phyloP scores from a whole-genome alignment of 2,329 filamentous ascomycete genomes.

The Neonectria hederae region DNA sequence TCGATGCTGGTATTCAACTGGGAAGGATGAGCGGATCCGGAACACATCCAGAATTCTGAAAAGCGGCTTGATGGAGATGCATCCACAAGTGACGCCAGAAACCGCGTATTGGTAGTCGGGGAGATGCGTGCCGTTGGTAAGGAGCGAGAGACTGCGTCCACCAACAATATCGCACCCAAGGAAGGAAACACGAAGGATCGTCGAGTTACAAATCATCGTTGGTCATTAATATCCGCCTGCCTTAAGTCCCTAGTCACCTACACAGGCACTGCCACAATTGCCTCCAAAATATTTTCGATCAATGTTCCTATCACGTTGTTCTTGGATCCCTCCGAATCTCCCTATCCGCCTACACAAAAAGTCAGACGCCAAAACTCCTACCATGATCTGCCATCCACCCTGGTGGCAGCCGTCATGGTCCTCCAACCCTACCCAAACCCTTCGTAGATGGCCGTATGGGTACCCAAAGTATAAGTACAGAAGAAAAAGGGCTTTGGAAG shows the following conservation, averaged over 20 bases:
- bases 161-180: neutral
- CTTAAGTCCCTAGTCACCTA: neutral
- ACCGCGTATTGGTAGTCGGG: neutral
- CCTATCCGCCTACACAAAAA: conserved; percentile 13
- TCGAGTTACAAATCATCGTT: conserved; percentile 1
- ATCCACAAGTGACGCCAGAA: neutral
- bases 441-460: conserved; percentile 16
- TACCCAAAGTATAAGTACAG: conserved; percentile 26
- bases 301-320: neutral
- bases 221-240: neutral
- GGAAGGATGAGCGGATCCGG: neutral
- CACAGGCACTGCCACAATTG: neutral
- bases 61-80: neutral
- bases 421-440: conserved; percentile 18
- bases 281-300: neutral
- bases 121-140: neutral
- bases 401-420: conserved; percentile 16
- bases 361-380: conserved; percentile 24
- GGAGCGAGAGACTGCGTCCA: neutral
- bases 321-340: neutral
- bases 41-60: neutral
- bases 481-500: conserved; percentile 9
- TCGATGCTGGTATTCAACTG: neutral
- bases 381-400: conserved; percentile 17
- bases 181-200: neutral